Conservation (phyloP, 2,329 filamentous ascomycete genomes). For the Cercospora citrullina region DNA sequence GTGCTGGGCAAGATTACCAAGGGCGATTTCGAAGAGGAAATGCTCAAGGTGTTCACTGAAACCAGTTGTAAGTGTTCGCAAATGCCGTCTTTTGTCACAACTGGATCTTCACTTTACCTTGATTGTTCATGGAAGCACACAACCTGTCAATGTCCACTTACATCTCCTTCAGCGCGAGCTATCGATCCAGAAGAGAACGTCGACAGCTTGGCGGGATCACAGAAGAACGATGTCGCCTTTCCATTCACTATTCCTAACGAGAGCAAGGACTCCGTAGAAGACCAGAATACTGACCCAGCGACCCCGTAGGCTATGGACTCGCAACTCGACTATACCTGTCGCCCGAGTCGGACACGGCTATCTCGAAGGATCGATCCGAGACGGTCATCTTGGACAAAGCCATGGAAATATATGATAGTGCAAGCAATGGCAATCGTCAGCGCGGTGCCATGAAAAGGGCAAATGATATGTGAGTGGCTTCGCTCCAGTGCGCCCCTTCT, state of each 20-base stretch:
- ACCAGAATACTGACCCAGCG: conserved; percentile 25
- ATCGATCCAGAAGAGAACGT: conserved; percentile 30
- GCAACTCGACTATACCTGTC: conserved; percentile 60
- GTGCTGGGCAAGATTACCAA: conserved; percentile 59
- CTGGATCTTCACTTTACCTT: neutral
- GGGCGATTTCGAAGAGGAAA: conserved; percentile 66
- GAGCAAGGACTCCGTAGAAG: conserved; percentile 11
- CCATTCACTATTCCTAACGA: conserved; percentile 27
- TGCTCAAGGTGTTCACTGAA: conserved; percentile 66
- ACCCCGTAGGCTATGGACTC: conserved; percentile 58
- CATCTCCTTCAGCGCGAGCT: conserved; percentile 27
- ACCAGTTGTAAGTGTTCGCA: conserved; percentile 36
- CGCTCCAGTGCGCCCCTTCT: conserved; percentile 9
- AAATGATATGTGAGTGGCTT: conserved; percentile 64
- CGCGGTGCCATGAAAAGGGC: conserved; percentile 77
- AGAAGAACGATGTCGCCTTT: conserved; percentile 25
- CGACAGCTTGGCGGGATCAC: conserved; percentile 22
- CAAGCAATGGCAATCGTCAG: conserved; percentile 75
- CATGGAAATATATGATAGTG: conserved; percentile 74
- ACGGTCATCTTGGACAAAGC: conserved; percentile 63
- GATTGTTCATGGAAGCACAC: neutral
- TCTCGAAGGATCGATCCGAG: conserved; percentile 53
- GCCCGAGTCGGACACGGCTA: conserved; percentile 50
- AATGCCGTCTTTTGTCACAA: neutral
- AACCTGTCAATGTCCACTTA: conserved; percentile 17